Conservation (phyloP, 2,329 filamentous ascomycete genomes). For the Spiromastix sp. region DNA sequence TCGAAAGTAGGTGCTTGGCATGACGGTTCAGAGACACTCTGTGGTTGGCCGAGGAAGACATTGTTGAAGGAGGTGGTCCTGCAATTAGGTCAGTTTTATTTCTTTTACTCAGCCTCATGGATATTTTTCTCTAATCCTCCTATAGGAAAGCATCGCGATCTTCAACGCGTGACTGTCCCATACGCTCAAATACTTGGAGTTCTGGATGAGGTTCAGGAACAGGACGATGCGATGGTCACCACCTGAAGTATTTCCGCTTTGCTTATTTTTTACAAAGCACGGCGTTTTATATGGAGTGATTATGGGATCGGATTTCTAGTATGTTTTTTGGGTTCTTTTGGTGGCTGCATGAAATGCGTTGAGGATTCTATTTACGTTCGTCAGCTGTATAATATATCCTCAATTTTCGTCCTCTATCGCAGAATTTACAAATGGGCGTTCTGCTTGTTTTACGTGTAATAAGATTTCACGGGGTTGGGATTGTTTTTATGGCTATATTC, state of each 20-base stretch:
- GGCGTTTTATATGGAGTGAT: slow-evolving; percentile 2
- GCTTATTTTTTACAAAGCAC: background rate
- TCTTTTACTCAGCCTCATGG: background rate
- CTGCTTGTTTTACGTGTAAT: no score
- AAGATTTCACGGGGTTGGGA: no score
- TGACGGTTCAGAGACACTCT: slow-evolving; percentile 60
- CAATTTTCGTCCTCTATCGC: no score
- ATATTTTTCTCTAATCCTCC: slow-evolving; percentile 6
- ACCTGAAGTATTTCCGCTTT: slow-evolving; percentile 1
- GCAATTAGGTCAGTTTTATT: slow-evolving; percentile 64
- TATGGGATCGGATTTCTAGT: no score
- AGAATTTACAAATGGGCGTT: no score
- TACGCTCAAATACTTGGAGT: slow-evolving; percentile 74
- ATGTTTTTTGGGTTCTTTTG: no score
- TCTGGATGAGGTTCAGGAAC: slow-evolving; percentile 21
- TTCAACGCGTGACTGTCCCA: slow-evolving; percentile 89
- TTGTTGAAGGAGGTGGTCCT: slow-evolving; percentile 83
- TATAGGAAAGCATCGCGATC: slow-evolving; percentile 83
- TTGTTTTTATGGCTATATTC: no score
- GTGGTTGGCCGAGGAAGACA: slow-evolving; percentile 83
- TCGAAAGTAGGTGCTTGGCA: slow-evolving; percentile 46
- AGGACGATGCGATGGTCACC: slow-evolving; percentile 10
- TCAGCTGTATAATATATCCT: no score
- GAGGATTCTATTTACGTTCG: no score
- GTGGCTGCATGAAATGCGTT: no score